phyloP scores from a whole-genome alignment of 1,284 basidiomycete genomes.

The Leccinum griseonigrum region DNA sequence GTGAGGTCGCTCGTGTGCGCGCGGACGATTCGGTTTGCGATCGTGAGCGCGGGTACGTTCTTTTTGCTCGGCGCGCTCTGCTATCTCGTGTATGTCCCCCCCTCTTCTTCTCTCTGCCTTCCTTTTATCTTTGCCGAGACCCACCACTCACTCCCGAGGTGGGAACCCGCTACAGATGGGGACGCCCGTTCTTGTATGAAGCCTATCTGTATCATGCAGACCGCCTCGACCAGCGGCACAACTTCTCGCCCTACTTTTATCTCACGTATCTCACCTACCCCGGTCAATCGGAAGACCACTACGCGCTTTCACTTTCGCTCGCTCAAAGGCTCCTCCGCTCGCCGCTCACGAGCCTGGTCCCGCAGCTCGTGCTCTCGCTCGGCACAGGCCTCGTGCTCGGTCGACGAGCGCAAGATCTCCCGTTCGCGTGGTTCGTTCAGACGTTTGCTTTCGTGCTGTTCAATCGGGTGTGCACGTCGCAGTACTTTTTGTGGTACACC shows the following conservation, averaged over 20 bases:
- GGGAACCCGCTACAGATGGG: conserved; percentile 67
- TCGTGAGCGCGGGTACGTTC: conserved; percentile 71
- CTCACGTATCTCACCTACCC: conserved; percentile 84
- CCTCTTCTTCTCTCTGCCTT: neutral
- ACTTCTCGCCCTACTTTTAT: conserved; percentile 98
- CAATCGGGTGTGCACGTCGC: conserved; percentile 97
- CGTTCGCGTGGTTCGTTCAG: conserved; percentile 89
- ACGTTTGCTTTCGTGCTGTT: conserved; percentile 90
- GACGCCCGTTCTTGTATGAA: conserved; percentile 87
- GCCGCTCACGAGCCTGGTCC: conserved; percentile 68
- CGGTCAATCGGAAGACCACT: conserved; percentile 24
- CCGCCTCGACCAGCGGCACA: conserved; percentile 94
- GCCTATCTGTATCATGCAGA: conserved; percentile 93
- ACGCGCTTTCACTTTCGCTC: conserved; percentile 36
- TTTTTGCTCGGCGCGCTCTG: conserved; percentile 60
- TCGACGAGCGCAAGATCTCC: conserved; percentile 51
- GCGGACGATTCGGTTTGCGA: conserved; percentile 64
- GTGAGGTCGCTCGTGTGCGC: conserved; percentile 48
- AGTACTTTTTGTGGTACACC: conserved; percentile 99
- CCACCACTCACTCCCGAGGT: conserved; percentile 2
- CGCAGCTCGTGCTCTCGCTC: conserved; percentile 69
- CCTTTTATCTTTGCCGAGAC: neutral
- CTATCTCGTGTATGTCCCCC: conserved; percentile 70
- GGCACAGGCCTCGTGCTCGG: conserved; percentile 68
- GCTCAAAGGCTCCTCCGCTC: conserved; percentile 52